These are phyloP conservation scores for Dipteronia sinensis DNA, from an alignment of 345 rosid genomes.

Conservation along the genomic window DNA sequence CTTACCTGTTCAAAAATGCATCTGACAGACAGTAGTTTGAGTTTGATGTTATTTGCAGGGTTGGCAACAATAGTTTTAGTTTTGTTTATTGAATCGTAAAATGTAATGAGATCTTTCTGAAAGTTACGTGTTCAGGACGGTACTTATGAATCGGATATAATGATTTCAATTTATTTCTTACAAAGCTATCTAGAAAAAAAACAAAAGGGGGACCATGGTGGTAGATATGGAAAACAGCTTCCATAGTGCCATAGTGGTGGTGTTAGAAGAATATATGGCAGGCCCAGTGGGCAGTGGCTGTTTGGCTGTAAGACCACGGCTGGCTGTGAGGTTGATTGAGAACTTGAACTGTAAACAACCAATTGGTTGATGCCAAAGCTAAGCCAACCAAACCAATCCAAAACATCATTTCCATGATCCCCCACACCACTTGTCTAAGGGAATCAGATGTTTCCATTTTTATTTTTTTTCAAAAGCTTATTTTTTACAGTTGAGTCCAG, in stretches of 20 bases:
- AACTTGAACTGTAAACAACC: background rate
- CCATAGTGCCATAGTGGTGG: background rate
- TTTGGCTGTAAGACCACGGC: background rate
- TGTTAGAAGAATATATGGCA: background rate
- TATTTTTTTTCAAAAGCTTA: too few species aligned
- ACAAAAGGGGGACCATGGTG: background rate
- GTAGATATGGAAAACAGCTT: background rate
- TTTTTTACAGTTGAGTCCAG: slow-evolving; percentile 20
- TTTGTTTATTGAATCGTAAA: too few species aligned
- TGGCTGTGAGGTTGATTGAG: background rate
- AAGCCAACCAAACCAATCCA: background rate
- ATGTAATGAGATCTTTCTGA: too few species aligned
- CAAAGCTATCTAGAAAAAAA: background rate
- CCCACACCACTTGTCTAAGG: slow-evolving; percentile 15
- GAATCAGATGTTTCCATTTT: slow-evolving; percentile 27
- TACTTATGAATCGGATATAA: too few species aligned
- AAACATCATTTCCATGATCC: background rate
- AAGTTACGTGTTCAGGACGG: too few species aligned
- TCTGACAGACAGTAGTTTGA: too few species aligned
- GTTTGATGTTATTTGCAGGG: too few species aligned
- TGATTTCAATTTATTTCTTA: too few species aligned
- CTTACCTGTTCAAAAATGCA: too few species aligned
- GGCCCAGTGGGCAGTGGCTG: background rate
- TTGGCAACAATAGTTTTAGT: too few species aligned
- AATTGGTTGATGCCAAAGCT: background rate